Conservation (phyloP, 495 filamentous ascomycete species). For the Penicillium mononematosum region DNA sequence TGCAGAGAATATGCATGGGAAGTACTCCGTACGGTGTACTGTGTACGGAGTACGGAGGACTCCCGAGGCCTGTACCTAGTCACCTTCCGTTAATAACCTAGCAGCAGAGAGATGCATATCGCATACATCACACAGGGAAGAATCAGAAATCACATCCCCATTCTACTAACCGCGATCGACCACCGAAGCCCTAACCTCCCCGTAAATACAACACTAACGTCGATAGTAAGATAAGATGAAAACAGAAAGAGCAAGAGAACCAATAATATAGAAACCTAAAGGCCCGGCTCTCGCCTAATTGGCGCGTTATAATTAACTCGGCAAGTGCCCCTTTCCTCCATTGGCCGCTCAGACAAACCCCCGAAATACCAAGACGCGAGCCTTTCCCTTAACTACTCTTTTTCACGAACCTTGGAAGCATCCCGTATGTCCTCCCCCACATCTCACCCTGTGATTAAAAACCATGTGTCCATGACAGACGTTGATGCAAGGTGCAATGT, state of each 20-base stretch:
- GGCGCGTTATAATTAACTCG: constrained; percentile 11
- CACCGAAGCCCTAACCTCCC: neutral
- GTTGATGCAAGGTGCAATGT: neutral
- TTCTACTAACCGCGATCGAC: neutral
- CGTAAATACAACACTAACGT: neutral
- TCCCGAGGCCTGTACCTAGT: neutral
- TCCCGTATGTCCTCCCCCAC: neutral
- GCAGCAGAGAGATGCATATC: neutral
- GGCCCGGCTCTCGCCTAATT: constrained; percentile 7
- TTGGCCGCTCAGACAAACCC: constrained; percentile 9
- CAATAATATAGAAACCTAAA: neutral
- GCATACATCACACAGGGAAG: neutral
- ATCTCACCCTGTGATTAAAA: neutral
- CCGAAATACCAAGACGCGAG: constrained; percentile 23
- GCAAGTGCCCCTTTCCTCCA: constrained; percentile 7
- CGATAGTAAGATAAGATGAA: neutral
- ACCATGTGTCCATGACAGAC: neutral
- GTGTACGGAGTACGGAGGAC: neutral
- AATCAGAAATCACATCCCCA: neutral
- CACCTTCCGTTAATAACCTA: neutral
- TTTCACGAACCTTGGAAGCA: constrained; percentile 27
- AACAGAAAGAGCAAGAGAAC: neutral
- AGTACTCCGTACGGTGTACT: neutral
- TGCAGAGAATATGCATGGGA: neutral
- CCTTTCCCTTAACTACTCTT: constrained; percentile 26